A percentile compares a stretch with the other conserved stretches of the same genome.
phyloP scores from a whole-genome alignment of 257 asterid species.

The Solanum chaucha region DNA sequence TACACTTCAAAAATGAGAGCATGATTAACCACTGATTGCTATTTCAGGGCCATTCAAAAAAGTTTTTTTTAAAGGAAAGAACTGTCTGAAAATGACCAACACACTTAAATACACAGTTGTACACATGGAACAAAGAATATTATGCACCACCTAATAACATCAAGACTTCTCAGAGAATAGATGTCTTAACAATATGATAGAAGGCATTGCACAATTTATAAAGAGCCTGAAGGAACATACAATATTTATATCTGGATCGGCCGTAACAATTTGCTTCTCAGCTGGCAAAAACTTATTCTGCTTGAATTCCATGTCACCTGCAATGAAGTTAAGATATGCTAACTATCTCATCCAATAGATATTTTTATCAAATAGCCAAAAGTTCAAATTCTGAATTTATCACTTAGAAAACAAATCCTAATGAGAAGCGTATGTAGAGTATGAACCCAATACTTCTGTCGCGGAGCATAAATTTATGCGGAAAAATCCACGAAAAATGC shows the following conservation, averaged over 20 bases:
- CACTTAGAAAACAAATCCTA: background rate
- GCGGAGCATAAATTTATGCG: background rate
- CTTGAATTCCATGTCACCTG: conserved; percentile 99
- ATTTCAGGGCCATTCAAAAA: background rate
- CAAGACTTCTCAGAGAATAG: background rate
- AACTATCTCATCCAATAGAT: background rate
- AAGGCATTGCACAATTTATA: background rate
- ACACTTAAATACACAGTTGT: background rate
- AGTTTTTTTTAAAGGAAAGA: background rate
- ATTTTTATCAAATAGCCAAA: background rate
- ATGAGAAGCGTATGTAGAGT: background rate
- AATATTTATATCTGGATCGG: conserved; percentile 76
- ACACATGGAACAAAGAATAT: background rate
- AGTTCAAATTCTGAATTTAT: background rate
- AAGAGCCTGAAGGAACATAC: conserved; percentile 29
- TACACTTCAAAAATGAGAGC: background rate
- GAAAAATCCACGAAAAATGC: background rate
- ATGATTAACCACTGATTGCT: background rate
- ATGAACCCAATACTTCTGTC: background rate
- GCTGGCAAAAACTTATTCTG: conserved; percentile 91
- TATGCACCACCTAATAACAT: background rate
- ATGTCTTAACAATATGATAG: background rate
- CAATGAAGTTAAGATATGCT: conserved; percentile 1
- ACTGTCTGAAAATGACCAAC: background rate
- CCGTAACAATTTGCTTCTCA: conserved; percentile 86